Evolutionary conservation across 179 eudicot species (phyloP), one percentile per base, ranked within the genome.

Genomic region (Spergularia azorica): DNA sequence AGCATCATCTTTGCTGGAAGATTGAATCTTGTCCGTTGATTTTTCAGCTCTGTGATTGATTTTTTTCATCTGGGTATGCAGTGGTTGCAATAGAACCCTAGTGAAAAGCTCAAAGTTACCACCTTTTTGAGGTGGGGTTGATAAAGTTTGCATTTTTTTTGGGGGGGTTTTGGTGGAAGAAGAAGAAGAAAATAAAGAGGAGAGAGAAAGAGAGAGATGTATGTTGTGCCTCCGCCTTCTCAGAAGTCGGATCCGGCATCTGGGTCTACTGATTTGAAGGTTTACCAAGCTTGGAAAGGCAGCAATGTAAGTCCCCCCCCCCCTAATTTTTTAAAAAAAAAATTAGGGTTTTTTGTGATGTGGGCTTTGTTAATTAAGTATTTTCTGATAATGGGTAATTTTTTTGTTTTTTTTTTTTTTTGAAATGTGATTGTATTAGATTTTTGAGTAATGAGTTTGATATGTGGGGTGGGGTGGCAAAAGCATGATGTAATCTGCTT

Each of bases 241-340:
- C 87, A 90, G 88, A 87, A 83, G 41, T 74, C 90, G 70, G 96
- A 93, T 90, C 90, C 86, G 77, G 66, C 83, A 57, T 81, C 92
- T 73, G 91, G 85, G 77, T 78, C 89, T 57, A 81, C 83, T 76
- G 89, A 83, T 82, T 80, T 89, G 9, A 83, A 87, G 85, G 84
- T 92, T 86, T 93, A 90, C 80, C 92, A 92, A 86, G 51, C 88
- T 17, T 93, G 98, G 98, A 92, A 93, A 86, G 98, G 98, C 72
- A 92, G 90, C 82, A 93, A 93, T 90, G 98, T 93, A 57, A 83
- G 98, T 76, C 13, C 46, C 15, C 65, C 63, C 54, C n/a, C 58
- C n/a, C 0, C 56, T 17, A 20, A n/a, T 9, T 63, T 56, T 75
- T 20, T n/a, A n/a, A n/a, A n/a, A n/a, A n/a, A n/a, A n/a, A n/a